phyloP scores from a whole-genome alignment of 2,329 filamentous ascomycete genomes.

The Nannizzia gypsea region DNA sequence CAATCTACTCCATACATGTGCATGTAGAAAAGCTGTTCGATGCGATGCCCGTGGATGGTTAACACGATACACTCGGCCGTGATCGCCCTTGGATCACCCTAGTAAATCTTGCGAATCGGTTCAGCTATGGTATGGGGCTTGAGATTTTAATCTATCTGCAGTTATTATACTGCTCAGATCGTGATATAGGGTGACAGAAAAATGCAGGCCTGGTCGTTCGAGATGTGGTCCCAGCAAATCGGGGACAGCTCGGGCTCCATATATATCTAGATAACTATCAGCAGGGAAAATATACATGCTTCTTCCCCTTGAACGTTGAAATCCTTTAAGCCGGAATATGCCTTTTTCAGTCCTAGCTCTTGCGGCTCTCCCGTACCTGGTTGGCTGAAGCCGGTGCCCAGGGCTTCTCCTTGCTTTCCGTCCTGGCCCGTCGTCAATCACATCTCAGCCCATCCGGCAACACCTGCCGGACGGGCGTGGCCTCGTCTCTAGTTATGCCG shows the following conservation, averaged over 20 bases:
- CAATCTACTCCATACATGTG: too few relatives aligned
- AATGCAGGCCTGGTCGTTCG: background rate
- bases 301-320: background rate
- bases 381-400: background rate
- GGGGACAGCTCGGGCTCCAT: background rate
- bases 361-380: constrained; percentile 1
- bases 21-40: too few relatives aligned
- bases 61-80: background rate
- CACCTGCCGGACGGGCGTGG: background rate
- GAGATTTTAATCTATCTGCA: background rate
- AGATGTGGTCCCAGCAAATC: background rate
- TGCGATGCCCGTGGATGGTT: background rate
- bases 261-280: background rate
- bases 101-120: background rate
- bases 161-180: background rate
- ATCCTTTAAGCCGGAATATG: background rate
- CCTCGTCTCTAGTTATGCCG: background rate
- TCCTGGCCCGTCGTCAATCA: background rate
- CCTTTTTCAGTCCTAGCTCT: background rate
- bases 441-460: background rate
- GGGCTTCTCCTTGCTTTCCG: background rate
- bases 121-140: background rate
- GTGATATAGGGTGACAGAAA: background rate
- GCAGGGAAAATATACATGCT: background rate
- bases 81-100: background rate